A percentile compares a stretch with the other conserved stretches of the same genome.
Conservation (phyloP, 768 basidiomycete species). For the Suillus clintonianus region DNA sequence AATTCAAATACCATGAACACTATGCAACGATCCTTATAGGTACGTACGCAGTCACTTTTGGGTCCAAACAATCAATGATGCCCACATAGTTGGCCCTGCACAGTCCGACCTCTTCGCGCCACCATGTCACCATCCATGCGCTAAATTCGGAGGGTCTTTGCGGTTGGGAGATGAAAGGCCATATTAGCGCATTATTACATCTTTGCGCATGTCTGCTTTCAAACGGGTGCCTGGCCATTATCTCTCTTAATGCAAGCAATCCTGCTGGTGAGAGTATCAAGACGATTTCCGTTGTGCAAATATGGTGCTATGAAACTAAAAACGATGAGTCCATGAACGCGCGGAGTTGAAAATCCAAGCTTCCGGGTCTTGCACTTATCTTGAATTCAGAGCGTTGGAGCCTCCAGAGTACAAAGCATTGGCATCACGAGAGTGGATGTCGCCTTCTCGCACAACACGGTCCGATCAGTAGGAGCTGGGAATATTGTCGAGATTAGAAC, state of each 20-base stretch:
- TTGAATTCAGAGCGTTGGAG: neutral
- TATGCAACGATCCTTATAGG: neutral
- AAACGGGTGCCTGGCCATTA: constrained; percentile 1
- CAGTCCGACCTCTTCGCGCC: constrained; percentile 2
- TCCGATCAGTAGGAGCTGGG: constrained; percentile 16
- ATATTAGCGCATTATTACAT: neutral
- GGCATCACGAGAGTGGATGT: neutral
- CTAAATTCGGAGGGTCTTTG: neutral
- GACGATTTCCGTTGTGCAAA: neutral
- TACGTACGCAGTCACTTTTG: neutral
- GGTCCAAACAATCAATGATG: neutral
- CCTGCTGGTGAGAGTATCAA: neutral
- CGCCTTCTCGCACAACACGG: constrained; percentile 8
- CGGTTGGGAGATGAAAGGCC: neutral
- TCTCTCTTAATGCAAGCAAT: neutral
- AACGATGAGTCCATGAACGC: neutral
- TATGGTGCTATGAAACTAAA: constrained; percentile 5
- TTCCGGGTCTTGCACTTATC: neutral
- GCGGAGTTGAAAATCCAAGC: neutral
- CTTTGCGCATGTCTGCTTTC: neutral
- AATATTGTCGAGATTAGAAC: constrained; percentile 24
- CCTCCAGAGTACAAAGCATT: neutral
- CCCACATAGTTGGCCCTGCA: neutral
- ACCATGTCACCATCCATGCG: neutral
- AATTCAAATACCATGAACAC: neutral